phyloP scores from a whole-genome alignment of 179 eudicot species.

The Kewa caespitosa region DNA sequence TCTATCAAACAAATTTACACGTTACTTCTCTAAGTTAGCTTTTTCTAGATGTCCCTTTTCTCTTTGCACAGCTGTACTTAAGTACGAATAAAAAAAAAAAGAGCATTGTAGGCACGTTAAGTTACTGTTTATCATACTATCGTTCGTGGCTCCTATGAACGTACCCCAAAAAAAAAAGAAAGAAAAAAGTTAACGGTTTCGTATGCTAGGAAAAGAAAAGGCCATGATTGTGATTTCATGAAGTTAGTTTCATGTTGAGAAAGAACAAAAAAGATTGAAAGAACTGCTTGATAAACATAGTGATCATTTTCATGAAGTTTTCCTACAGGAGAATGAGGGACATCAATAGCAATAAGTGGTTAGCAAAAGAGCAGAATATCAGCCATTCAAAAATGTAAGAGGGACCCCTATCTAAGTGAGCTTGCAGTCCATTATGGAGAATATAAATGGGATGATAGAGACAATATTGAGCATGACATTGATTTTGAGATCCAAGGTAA shows the following conservation, averaged over 20 bases:
- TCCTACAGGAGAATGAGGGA: conserved; percentile 17
- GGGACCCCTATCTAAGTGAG: conserved; percentile 18
- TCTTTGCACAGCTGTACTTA: not conserved
- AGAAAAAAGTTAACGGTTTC: no score
- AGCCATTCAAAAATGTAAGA: conserved; percentile 27
- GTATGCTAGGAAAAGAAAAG: not conserved
- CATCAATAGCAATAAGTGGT: conserved; percentile 22
- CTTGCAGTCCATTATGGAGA: conserved; percentile 3
- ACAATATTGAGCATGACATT: conserved; percentile 17
- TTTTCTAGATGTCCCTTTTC: not conserved
- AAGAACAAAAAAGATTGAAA: not conserved
- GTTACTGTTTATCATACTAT: no score
- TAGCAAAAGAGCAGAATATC: conserved; percentile 25
- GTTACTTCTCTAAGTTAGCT: not conserved
- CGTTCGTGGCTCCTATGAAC: no score
- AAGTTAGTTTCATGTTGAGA: not conserved
- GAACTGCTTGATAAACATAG: not conserved
- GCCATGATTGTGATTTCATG: no score
- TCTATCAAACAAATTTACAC: conserved; percentile 32
- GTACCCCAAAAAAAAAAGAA: no score
- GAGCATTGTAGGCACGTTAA: no score
- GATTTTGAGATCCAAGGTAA: conserved; percentile 4
- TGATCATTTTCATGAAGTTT: conserved; percentile 10
- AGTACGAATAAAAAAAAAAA: no score
- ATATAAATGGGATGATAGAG: conserved; percentile 19